Evolutionary conservation across 305 asterid species (phyloP).

Genomic region (Solanum hybrid): DNA sequence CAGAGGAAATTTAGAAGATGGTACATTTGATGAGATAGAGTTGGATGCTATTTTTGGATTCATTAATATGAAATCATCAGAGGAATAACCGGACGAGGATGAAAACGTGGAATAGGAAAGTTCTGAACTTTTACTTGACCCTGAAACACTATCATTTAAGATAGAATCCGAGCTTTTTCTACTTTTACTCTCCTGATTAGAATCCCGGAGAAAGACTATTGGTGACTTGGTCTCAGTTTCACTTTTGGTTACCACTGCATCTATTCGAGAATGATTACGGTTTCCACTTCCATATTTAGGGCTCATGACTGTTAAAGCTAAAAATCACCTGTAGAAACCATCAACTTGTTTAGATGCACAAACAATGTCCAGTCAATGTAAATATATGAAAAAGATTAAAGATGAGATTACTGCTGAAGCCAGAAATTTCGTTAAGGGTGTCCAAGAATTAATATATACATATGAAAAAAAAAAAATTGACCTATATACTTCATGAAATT

Average conservation of each 20-base stretch:
- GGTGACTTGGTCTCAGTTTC: constrained; percentile 16
- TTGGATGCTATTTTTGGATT: constrained; percentile 17
- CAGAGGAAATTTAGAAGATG: constrained; percentile 13
- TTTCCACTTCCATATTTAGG: constrained; percentile 15
- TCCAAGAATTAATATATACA: background rate
- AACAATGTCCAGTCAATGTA: background rate
- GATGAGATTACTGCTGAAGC: background rate
- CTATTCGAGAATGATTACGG: constrained; percentile 15
- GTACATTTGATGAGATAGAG: constrained; percentile 11
- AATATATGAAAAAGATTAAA: background rate
- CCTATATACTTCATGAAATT: background rate
- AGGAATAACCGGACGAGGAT: constrained; percentile 30
- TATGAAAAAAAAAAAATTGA: background rate
- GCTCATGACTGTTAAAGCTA: constrained; percentile 32
- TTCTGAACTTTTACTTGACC: constrained; percentile 20
- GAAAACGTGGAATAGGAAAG: constrained; percentile 26
- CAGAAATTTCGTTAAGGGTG: background rate
- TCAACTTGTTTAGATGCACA: background rate
- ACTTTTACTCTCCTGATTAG: constrained; percentile 15
- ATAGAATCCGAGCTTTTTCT: constrained; percentile 15
- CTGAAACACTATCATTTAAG: constrained; percentile 5
- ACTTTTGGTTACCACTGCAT: constrained; percentile 6
- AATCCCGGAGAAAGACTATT: constrained; percentile 2
- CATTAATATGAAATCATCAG: constrained; percentile 24
- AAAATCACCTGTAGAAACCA: constrained; percentile 4